Conservation (phyloP, 2,329 filamentous ascomycete genomes). For the Verticillium klebahnii region DNA sequence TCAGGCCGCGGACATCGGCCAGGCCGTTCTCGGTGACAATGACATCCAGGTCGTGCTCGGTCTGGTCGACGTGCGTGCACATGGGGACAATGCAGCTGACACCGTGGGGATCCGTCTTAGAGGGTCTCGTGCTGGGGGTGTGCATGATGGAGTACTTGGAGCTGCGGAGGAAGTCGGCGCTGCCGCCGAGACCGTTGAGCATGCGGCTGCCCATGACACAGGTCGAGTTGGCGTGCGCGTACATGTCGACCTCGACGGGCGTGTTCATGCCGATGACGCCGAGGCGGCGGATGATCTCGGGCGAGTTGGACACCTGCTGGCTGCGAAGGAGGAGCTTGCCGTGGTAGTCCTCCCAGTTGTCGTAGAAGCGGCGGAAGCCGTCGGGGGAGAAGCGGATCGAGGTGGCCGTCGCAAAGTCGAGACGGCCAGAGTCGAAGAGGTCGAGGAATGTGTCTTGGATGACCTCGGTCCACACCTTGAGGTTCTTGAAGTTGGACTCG, state of each 20-base stretch:
- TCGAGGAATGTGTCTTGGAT: conserved; percentile 91
- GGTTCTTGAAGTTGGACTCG: conserved; percentile 77
- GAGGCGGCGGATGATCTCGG: conserved; percentile 82
- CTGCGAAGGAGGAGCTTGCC: conserved; percentile 79
- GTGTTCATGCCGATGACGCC: conserved; percentile 95
- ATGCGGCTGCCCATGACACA: conserved; percentile 86
- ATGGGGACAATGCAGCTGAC: conserved; percentile 89
- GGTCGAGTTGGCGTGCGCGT: conserved; percentile 87
- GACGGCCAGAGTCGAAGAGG: conserved; percentile 80
- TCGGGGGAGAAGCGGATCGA: conserved; percentile 88
- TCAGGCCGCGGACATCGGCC: conserved; percentile 78
- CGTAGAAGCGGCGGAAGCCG: conserved; percentile 87
- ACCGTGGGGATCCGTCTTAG: conserved; percentile 77
- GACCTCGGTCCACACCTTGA: conserved; percentile 92
- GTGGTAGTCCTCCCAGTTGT: conserved; percentile 74
- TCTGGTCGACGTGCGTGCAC: conserved; percentile 90
- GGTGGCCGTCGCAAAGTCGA: conserved; percentile 87
- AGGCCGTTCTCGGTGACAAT: conserved; percentile 73
- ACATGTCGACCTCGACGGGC: conserved; percentile 89
- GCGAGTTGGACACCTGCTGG: conserved; percentile 85
- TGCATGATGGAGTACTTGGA: conserved; percentile 92
- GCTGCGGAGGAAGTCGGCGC: conserved; percentile 74
- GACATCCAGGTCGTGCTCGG: conserved; percentile 89
- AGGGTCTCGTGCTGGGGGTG: conserved; percentile 75
- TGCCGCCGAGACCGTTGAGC: conserved; percentile 80